Base-by-base conservation (phyloP, 2,329 filamentous ascomycete genomes). In the Trichoderma simmonsii region DNA sequence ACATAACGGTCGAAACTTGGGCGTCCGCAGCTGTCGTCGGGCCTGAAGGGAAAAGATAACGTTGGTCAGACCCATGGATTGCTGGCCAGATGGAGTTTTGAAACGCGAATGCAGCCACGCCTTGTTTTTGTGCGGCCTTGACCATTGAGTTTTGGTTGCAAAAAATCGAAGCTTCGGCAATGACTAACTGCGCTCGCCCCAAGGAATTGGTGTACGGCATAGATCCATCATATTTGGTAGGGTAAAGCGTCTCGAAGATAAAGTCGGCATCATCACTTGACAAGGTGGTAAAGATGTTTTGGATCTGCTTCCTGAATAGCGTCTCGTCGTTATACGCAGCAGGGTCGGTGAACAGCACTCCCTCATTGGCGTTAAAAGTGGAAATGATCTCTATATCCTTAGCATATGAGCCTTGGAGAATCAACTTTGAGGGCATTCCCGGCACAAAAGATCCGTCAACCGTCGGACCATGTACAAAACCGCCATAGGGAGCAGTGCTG, bases 361-460 rank as follows among this genome's bases (percentile, higher is more conserved):
- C 71, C 18, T 73, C 71, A 24, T 66, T 26, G 3, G 18, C 32
- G 18, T 60, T 70, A 18, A 60, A 62, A 7, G 57, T 60, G 4
- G 54, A 39, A 1, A 73, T 30, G 11, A 73, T 39, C 26, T 54
- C 48, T 26, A 71, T 56, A 6, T 43, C 54, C 32, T 73, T 73
- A 1, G 73, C 36, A 28, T 51, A 74, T 8, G 63, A 21, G 8
- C 70, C 71, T 36, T 73, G 68, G 3, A 70, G 48, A 12, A 74
- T 34, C 15, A 73, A 36, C 32, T 73, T 73, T 9, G 71, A 24
- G 18, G 74, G 70, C 6, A 73, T 39, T 21, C 66, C 73, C 5
- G 71, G 73, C n/a, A 66, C 71, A 26, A 74, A 71, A 8, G 59
- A 32, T 7, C 69, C 69, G 28, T 75, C 73, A 6, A 74, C 70